Base-by-base conservation (phyloP, 805 yeast genomes). In the Sungouiozyma ichnusensis region DNA sequence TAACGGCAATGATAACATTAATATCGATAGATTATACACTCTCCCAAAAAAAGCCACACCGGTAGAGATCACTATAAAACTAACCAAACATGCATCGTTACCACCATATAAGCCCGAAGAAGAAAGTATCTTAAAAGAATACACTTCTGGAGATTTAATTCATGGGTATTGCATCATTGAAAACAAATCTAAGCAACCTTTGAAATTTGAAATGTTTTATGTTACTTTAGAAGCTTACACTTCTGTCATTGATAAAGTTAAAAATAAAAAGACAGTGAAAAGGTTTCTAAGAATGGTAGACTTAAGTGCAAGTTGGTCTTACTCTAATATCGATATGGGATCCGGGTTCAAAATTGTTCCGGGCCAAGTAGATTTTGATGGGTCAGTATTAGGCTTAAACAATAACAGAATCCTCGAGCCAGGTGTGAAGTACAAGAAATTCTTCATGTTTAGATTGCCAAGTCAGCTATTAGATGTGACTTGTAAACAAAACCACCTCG, bases 171-270 rank as follows among this genome's bases (percentile, higher is more conserved):
- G 72, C 6, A 48, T 57, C 0, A 62, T 76, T 16, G 60, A 64
- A 40, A 77, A 76, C 50, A 60, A 50, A 5, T 57, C 73, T 2
- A 40, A 54, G 1, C 48, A 58, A 15, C 62, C 67, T 0, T 64
- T 77, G n/a, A 70, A 72, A 6, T 78, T 77, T 51, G 80, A 77
- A 46, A 74, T 75, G 76, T 69, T 76, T 47, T 67, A 74, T 41
- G 72, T 77, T 6, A 64, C 77, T 1, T 62, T 78, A 27, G 83
- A 77, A 51, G 83, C 82, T 1, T 59, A 55, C 15, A 53, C 63
- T 19, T 63, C 66, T 3, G 42, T 59, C 0, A 41, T 45, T 19
- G 57, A 57, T 35, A 37, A 37, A 7, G 35, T 38, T 4, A 39
- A 35, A 31, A 44, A 40, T 24, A 54, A 53, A 35, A 47, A 48